Base-by-base conservation (phyloP, 345 rosid genomes). In the Lenwebbia sp. region DNA sequence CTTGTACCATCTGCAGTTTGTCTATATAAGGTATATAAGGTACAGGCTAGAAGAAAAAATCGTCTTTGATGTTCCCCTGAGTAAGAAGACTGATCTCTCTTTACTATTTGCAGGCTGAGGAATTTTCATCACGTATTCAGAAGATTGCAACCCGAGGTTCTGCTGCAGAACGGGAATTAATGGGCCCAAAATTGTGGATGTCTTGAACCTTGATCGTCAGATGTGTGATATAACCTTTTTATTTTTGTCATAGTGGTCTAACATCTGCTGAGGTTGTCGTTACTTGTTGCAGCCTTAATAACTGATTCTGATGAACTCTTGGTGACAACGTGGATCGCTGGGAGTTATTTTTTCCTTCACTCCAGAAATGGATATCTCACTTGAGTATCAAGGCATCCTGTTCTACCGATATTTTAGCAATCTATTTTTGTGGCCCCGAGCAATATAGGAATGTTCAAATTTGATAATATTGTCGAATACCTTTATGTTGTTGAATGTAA, bases 71-170 rank as follows among this genome's bases (percentile, higher is more conserved):
- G 44, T 70, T 70, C 47, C 33, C 47, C 78, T 0, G 47, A 70
- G 25, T 33, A 47, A 83, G 60, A 25, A 84, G 49, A 84, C 49
- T 87, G 28, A 87, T 40, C 60, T 74, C n/a, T n/a, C n/a, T 58
- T 62, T 55, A 37, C 86, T 85, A 52, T 90, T 86, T 76, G 82
- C 93, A 96, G 99, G 98, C 99, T 13, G 99, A 96, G 88, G 99
- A 97, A 55, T 97, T 96, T 92, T 95, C 98, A 37, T 94, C 94
- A 0, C 93, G 95, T 44, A 94, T 96, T 83, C 93, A 93, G 53
- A 95, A 92, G 88, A 92, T 97, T 55, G 99, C 96, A 50, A 85
- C 89, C 52, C 96, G 92, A 90, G 97, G 98, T 86, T 93, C 95
- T 57, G 90, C 91, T 28, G 88, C 94, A 55, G 97, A 94, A 86